Base-by-base conservation (phyloP, 805 yeast genomes). In the Yamadazyma insecticola region DNA sequence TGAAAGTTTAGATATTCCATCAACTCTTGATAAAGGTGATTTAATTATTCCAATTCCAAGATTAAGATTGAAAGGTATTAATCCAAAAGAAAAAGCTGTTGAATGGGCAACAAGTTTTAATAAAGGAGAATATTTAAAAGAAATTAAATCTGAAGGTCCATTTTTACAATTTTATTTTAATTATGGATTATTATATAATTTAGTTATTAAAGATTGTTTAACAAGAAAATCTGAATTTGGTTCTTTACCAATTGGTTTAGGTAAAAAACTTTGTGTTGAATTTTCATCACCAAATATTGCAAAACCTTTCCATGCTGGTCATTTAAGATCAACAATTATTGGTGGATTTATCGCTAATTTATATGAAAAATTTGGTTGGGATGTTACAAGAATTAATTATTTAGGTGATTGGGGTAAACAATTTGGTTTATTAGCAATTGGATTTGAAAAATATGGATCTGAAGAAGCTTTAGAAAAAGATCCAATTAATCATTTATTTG, bases 381-480 rank as follows among this genome's bases (percentile, higher is more conserved):
- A 86, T n/a, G 98, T 92, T 26, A 63, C 74, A 45, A 77, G 97
- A 64, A 72, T 90, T 69, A 92, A 92, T 70, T 92, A 92, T 62
- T 72, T 92, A 45, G 99, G 99, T 51, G 99, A 92, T 64, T 92
- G 98, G 98, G 99, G 99, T 36, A 92, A 92, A 64, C 99, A 92
- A 68, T 92, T 90, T 52, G 99, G 98, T 60, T 59, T 92, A 27
- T 72, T 92, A 47, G 98, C 97, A 16, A 82, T 92, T 40, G 99
- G 97, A 28, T 92, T 81, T 59, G 75, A 77, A 35, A 78, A 74
- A 51, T 92, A 83, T 54, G 99, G 99, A 29, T 61, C 72, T 40
- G 95, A 82, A 55, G 84, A 79, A 50, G 64, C 65, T 32, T 71
- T 92, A 42, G 67, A 67, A 34, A 49, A 52, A 28, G 92, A 92